Evolutionary conservation across 2,329 filamentous ascomycete species (phyloP).

Genomic region (Sporothrix variecibatus): DNA sequence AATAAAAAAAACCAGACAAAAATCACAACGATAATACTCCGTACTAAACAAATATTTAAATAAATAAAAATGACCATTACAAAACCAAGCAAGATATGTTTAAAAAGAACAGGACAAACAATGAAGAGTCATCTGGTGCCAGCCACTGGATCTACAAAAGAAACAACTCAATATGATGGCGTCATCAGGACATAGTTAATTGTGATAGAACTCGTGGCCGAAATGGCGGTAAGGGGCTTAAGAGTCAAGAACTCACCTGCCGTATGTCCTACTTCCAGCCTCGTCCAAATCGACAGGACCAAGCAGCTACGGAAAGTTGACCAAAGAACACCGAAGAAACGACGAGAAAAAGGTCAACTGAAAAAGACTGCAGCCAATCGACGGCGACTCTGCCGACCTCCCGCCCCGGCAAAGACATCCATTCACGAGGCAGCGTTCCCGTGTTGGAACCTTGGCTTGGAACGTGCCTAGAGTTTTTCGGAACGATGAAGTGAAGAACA

Average conservation of each 20-base stretch:
- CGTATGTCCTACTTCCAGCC: not conserved
- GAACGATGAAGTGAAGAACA: conserved; percentile 11
- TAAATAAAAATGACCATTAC: too few relatives aligned
- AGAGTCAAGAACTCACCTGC: not conserved
- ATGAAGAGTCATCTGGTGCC: not conserved
- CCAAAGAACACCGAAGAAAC: not conserved
- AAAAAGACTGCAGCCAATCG: not conserved
- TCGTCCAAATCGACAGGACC: not conserved
- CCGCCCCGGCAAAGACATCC: not conserved
- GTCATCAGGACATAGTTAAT: not conserved
- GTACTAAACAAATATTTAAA: too few relatives aligned
- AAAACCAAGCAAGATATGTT: too few relatives aligned
- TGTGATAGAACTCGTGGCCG: not conserved
- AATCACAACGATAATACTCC: too few relatives aligned
- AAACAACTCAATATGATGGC: not conserved
- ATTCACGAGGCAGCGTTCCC: conserved; percentile 3
- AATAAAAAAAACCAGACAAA: too few relatives aligned
- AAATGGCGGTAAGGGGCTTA: not conserved
- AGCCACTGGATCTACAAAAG: not conserved
- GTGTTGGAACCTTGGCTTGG: not conserved
- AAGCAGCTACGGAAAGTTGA: not conserved
- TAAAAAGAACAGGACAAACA: not conserved
- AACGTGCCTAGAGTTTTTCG: not conserved
- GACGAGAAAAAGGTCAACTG: not conserved
- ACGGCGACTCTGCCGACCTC: not conserved